These are phyloP conservation scores for Acanthochlamys bracteata DNA, from an alignment of 106 monocot species.

Conservation along the genomic window DNA sequence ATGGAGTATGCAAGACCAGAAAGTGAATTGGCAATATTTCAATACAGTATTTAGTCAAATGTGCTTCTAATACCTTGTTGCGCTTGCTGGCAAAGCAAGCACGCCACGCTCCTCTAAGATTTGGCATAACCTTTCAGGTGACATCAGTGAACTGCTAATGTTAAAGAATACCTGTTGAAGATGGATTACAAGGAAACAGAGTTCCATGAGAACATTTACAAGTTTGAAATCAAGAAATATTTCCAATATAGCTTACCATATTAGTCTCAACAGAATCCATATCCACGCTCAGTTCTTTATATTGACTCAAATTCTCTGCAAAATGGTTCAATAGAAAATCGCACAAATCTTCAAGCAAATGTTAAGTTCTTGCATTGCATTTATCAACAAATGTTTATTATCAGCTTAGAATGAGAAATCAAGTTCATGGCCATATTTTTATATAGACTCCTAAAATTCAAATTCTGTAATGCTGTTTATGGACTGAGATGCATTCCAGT, in stretches of 20 bases:
- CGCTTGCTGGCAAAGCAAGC: slow-evolving; percentile 59
- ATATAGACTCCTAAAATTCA: neutral
- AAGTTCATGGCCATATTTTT: too few species aligned
- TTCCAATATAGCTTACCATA: slow-evolving; percentile 42
- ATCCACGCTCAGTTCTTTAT: slow-evolving; percentile 56
- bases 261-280: slow-evolving; percentile 67
- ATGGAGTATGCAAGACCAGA: slow-evolving; percentile 2
- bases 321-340: slow-evolving; percentile 7
- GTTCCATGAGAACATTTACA: neutral
- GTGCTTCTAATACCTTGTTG: slow-evolving; percentile 31
- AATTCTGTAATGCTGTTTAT: too few species aligned
- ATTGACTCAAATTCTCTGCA: slow-evolving; percentile 60
- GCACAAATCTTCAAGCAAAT: neutral
- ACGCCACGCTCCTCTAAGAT: slow-evolving; percentile 67
- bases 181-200: neutral
- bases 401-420: too few species aligned
- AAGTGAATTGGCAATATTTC: neutral
- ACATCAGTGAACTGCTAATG: slow-evolving; percentile 26
- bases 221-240: neutral
- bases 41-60: neutral
- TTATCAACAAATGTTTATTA: neutral
- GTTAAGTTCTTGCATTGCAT: neutral
- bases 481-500: neutral
- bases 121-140: slow-evolving; percentile 62
- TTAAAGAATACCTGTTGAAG: slow-evolving; percentile 63